Evolutionary conservation across 1,284 basidiomycete species (phyloP), one percentile per base, ranked within the genome.

Genomic region (Pseudozyma hubeiensis): DNA sequence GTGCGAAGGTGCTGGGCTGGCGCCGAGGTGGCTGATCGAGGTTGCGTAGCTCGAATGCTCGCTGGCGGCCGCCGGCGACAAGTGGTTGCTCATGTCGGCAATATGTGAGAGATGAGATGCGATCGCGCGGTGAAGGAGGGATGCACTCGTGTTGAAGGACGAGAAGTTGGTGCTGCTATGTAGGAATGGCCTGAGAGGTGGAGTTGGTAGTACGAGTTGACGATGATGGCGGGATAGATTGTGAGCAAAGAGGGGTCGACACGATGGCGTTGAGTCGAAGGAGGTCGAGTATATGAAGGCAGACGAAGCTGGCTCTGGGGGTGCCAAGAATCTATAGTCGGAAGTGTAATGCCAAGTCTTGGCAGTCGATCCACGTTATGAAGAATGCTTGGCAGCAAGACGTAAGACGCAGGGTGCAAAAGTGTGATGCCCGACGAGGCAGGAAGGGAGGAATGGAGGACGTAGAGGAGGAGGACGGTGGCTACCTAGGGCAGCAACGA

Each of bases 41-140:
- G 61, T 44, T 19, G 67, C 56, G 61, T 75, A 75, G 61, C 73
- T 75, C 17, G 72, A 75, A 55, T 68, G 68, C 45, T 71, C 73
- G 53, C 73, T 75, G 53, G 54, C 57, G 29, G 73, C 53, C 40
- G 67, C 64, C 19, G 73, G 73, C 50, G 68, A 68, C 39, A 71
- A 68, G 30, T 72, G 73, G 41, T 68, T 58, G 73, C 61, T 75
- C 73, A 75, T 57, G 55, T 45, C 45, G 35, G 16, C 24, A 29
- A 9, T 33, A n/a, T 47, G 9, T 14, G 30, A 40, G 8, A 17
- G 33, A 4, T 51, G 40, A 29, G 24, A 24, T 24, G 24, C 33
- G 29, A 24, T n/a, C 7, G 17, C 17, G 52, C 13, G 34, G 29
- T 40, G 39, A 37, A 7, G 47, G 19, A 41, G 33, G n/a, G 49